Evolutionary conservation across 768 basidiomycete species (phyloP).

Genomic region (Termitomyces sp.): DNA sequence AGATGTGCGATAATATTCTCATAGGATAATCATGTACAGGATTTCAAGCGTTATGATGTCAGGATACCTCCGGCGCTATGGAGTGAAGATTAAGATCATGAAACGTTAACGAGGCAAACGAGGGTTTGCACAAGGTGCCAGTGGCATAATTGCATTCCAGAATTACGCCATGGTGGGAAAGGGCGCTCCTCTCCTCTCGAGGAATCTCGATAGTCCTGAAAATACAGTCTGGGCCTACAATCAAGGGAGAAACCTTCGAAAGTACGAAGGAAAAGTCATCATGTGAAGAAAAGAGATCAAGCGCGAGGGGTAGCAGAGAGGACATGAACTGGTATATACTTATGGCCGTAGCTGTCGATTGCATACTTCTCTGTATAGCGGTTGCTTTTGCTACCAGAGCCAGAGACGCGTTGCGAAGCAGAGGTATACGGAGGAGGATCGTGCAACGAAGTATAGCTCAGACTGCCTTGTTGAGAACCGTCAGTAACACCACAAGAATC

Average conservation of each 20-base stretch:
- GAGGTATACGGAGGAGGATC: constrained; percentile 12
- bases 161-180: neutral
- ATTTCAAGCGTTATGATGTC: neutral
- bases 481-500: neutral
- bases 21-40: neutral
- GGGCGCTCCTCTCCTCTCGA: neutral
- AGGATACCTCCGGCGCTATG: neutral
- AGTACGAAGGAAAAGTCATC: neutral
- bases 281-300: neutral
- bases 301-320: neutral
- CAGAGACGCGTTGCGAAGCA: constrained; percentile 11
- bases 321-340: neutral
- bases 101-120: too few relatives aligned
- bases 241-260: constrained; percentile 5
- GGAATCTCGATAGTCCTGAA: constrained; percentile 7
- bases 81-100: neutral
- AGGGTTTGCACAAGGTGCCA: neutral
- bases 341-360: neutral
- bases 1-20: neutral
- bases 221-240: constrained; percentile 4
- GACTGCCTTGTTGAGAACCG: constrained; percentile 4
- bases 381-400: constrained; percentile 9
- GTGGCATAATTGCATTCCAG: neutral
- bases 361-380: constrained; percentile 4
- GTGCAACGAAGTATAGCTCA: constrained; percentile 7